Percentiles rank a stretch among this genome's conserved stretches.
These are phyloP conservation scores for Tuber magnatum DNA, from an alignment of 495 filamentous ascomycete genomes.

Conservation along the genomic window DNA sequence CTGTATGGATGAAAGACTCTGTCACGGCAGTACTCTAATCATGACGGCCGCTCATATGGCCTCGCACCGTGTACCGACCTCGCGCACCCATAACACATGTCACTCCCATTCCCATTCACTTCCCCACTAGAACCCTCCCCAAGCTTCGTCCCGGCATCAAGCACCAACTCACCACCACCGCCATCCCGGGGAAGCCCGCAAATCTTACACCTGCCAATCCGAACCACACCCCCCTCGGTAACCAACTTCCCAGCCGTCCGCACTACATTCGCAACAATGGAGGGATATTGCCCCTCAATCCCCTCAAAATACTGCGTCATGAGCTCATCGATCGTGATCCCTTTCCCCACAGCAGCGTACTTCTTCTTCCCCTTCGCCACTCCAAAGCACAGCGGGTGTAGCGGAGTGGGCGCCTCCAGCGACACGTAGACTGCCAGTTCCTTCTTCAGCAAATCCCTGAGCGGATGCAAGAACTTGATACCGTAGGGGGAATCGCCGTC, in stretches of 20 bases:
- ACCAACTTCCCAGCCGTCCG: slow-evolving; percentile 73
- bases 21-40: not conserved
- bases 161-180: slow-evolving; percentile 46
- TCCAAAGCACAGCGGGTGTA: slow-evolving; percentile 24
- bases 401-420: slow-evolving; percentile 36
- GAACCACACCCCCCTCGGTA: slow-evolving; percentile 25
- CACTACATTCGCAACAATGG: slow-evolving; percentile 89
- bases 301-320: slow-evolving; percentile 81
- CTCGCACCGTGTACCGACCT: slow-evolving; percentile 44
- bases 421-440: slow-evolving; percentile 62
- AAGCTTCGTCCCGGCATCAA: slow-evolving; percentile 45
- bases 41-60: slow-evolving; percentile 30
- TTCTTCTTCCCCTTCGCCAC: slow-evolving; percentile 1
- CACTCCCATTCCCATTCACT: slow-evolving; percentile 6
- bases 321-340: slow-evolving; percentile 81
- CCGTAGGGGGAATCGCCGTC: slow-evolving; percentile 63
- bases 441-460: slow-evolving; percentile 73
- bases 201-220: slow-evolving; percentile 44
- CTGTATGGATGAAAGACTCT: not conserved
- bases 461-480: slow-evolving; percentile 54
- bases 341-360: slow-evolving; percentile 49
- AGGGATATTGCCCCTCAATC: slow-evolving; percentile 81
- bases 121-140: slow-evolving; percentile 5
- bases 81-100: slow-evolving; percentile 52
- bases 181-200: slow-evolving; percentile 49